Conservation (phyloP, 2,329 filamentous ascomycete genomes). For the Verticillium nonalfalfae region DNA sequence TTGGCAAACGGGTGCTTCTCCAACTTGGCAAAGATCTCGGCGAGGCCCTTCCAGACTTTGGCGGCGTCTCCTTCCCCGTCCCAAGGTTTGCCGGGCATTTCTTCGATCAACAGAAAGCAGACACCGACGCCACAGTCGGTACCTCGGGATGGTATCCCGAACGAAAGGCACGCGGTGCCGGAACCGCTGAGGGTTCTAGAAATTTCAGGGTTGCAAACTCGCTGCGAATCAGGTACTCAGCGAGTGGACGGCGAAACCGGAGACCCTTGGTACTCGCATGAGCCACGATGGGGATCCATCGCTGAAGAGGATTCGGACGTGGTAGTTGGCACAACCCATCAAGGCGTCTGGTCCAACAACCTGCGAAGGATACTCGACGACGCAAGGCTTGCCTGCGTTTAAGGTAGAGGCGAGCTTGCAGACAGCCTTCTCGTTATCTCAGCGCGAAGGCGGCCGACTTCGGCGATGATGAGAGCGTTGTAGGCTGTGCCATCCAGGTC, state of each 20-base stretch:
- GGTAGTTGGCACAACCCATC: conserved; percentile 16
- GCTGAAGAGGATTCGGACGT: conserved; percentile 17
- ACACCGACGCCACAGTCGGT: conserved; percentile 16
- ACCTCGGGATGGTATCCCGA: conserved; percentile 13
- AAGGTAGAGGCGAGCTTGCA: no score
- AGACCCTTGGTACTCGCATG: conserved; percentile 15
- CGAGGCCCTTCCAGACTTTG: conserved; percentile 18
- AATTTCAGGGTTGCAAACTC: conserved; percentile 24
- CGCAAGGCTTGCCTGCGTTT: no score
- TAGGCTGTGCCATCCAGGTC: no score
- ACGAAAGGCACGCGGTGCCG: conserved; percentile 17
- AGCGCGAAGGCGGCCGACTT: no score
- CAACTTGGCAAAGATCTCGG: conserved; percentile 19
- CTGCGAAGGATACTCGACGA: no score
- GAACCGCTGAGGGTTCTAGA: conserved; percentile 17
- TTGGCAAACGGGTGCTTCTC: conserved; percentile 16
- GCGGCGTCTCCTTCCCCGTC: conserved; percentile 9
- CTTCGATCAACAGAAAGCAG: conserved; percentile 18
- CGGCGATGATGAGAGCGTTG: no score
- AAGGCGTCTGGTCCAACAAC: conserved; percentile 4
- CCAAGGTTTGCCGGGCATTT: conserved; percentile 18
- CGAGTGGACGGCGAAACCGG: conserved; percentile 13
- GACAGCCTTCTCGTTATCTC: no score
- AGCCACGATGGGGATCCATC: conserved; percentile 16
- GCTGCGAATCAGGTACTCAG: conserved; percentile 19